These are phyloP conservation scores for Alternaria panax DNA, from an alignment of 2,329 filamentous ascomycete genomes.

Conservation along the genomic window DNA sequence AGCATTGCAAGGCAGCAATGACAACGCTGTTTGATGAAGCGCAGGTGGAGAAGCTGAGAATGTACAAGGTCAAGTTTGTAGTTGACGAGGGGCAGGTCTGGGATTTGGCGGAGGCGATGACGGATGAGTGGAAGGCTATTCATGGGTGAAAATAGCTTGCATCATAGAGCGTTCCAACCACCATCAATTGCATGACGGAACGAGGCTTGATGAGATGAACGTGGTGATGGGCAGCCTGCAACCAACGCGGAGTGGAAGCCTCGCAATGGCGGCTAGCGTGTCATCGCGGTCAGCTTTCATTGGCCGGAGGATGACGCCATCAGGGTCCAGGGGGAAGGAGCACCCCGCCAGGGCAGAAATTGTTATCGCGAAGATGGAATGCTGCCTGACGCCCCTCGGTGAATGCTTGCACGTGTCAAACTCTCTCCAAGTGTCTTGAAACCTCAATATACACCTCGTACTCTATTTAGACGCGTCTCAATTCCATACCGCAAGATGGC, in stretches of 20 bases:
- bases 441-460: neutral
- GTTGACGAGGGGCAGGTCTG: constrained; percentile 22
- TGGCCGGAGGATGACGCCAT: constrained; percentile 26
- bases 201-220: neutral
- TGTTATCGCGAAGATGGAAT: constrained; percentile 26
- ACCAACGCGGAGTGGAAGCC: neutral
- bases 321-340: constrained; percentile 30
- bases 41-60: constrained; percentile 13
- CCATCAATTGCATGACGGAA: neutral
- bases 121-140: constrained; percentile 8
- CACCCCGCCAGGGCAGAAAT: constrained; percentile 33
- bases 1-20: constrained; percentile 18
- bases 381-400: constrained; percentile 12
- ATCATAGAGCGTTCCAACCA: too few relatives aligned
- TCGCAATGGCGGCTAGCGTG: neutral
- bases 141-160: constrained; percentile 1
- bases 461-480: constrained; percentile 23
- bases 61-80: constrained; percentile 21
- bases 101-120: constrained; percentile 9
- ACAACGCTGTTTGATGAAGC: constrained; percentile 12
- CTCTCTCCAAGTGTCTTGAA: neutral
- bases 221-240: neutral
- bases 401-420: constrained; percentile 28
- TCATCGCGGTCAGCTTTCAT: constrained; percentile 6
- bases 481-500: constrained; percentile 44